Percentiles rank a stretch among this genome's conserved stretches.
Conservation (phyloP, 441 rosid genomes). For the Adansonia grandidieri region DNA sequence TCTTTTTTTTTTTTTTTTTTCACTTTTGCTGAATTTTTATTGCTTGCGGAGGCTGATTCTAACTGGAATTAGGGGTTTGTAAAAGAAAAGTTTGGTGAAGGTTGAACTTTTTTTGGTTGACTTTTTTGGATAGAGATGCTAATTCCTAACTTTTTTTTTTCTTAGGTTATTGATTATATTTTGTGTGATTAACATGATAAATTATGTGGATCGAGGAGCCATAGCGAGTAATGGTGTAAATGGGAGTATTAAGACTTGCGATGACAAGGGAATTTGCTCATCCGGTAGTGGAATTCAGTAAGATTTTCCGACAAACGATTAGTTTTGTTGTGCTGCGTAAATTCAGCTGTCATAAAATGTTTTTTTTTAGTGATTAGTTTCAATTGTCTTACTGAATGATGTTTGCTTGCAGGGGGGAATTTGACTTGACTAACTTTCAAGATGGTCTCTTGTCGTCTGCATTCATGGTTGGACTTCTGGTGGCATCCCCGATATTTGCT, state of each 20-base stretch:
- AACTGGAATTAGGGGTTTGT: constrained; percentile 14
- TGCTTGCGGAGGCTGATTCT: not conserved
- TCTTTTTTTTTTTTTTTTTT: not conserved
- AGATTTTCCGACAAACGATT: constrained; percentile 25
- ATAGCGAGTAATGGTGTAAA: constrained; percentile 80
- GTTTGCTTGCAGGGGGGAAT: constrained; percentile 59
- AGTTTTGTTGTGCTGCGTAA: not conserved
- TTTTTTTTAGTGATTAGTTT: not conserved
- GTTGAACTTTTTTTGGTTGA: not conserved
- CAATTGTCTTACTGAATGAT: not conserved
- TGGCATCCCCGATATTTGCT: constrained; percentile 72
- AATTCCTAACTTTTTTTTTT: not conserved
- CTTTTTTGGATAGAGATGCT: constrained; percentile 13
- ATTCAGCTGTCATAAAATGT: not conserved
- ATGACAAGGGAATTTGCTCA: constrained; percentile 57
- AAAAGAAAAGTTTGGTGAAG: constrained; percentile 3
- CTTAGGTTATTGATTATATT: constrained; percentile 59
- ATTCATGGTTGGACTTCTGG: constrained; percentile 78
- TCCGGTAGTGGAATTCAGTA: constrained; percentile 76
- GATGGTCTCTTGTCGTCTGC: constrained; percentile 75
- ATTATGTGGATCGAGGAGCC: constrained; percentile 71
- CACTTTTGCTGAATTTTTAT: not conserved
- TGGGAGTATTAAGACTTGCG: constrained; percentile 54
- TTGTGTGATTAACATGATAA: constrained; percentile 62
- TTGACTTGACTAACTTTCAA: constrained; percentile 60